Base-by-base conservation (phyloP, 805 yeast species). In the Tetrapisispora iriomotensis region DNA sequence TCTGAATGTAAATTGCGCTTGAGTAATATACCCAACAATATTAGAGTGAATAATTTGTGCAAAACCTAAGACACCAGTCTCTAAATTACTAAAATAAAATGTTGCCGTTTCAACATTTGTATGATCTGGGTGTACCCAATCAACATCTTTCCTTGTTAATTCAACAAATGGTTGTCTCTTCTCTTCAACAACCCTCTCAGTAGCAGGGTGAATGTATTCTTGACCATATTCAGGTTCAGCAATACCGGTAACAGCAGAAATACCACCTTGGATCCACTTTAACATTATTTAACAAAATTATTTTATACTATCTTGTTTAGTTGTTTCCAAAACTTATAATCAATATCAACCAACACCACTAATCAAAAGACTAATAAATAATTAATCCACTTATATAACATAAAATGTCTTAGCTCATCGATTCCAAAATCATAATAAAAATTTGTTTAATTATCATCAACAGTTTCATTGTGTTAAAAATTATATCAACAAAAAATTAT, bases 181-280 rank as follows among this genome's bases (percentile, higher is more conserved):
- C 4, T 27, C 29, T 26, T 67, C 74, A 29, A 64, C 65, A 36
- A 80, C 76, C 33, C 75, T 59, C 25, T 74, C 74, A 30, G 83
- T 74, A 42, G 87, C 77, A 14, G 96, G 75, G 54, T 82, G 92
- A 48, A 92, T 84, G 29, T 95, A 94, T 37, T 82, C 95, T 30
- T 81, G 74, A 40, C 98, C 98, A 54, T 92, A 92, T 57, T 82
- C 95, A 19, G 98, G 98, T 62, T 92, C 98, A 2, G 95, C 96
- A 12, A 94, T 77, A 41, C 98, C 98, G 5, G 96, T 90, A 35
- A 88, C 94, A 5, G 94, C 92, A 14, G 96, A 84, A 39, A 83
- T 70, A 48, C 87, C 74, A 45, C 86, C 80, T 67, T 82, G 88
- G 43, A 82, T 82, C 87, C 87, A 82, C 74, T 78, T 80, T 36